Percentiles rank a stretch among this genome's conserved stretches.
phyloP scores from a whole-genome alignment of 331 rosid genomes.

The Malus hybrid region DNA sequence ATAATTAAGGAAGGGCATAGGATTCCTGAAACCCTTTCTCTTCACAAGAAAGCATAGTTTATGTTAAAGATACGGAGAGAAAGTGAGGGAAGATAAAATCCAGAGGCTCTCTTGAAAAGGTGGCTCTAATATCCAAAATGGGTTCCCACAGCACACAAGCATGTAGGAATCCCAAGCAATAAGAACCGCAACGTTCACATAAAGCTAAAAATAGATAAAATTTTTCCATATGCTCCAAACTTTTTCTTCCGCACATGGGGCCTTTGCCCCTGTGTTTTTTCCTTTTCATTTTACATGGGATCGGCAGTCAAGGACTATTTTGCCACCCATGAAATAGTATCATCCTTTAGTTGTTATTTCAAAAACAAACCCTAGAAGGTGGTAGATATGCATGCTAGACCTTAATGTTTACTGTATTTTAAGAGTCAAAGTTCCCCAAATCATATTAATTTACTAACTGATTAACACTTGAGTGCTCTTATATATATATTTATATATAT shows the following conservation, averaged over 20 bases:
- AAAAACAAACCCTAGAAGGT: neutral
- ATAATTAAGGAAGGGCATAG: constrained; percentile 60
- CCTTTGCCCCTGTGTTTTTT: constrained; percentile 32
- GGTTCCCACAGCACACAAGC: constrained; percentile 51
- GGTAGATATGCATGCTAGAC: too few relatives aligned
- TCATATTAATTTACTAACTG: too few relatives aligned
- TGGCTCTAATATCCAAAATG: constrained; percentile 48
- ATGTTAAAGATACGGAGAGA: constrained; percentile 42
- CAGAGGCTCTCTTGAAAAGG: constrained; percentile 47
- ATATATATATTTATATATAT: too few relatives aligned
- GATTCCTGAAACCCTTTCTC: constrained; percentile 68
- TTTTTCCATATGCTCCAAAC: constrained; percentile 35
- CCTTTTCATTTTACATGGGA: constrained; percentile 44
- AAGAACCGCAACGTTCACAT: constrained; percentile 47
- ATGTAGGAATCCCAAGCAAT: constrained; percentile 84
- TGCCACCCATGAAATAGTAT: constrained; percentile 11
- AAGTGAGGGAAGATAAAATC: constrained; percentile 45
- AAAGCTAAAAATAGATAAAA: constrained; percentile 37
- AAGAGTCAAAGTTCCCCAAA: too few relatives aligned
- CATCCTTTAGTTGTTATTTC: constrained; percentile 11
- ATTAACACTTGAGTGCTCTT: too few relatives aligned
- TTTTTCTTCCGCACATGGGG: constrained; percentile 79
- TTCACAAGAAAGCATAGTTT: constrained; percentile 49
- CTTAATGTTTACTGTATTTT: too few relatives aligned
- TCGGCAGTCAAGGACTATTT: constrained; percentile 40